Percentiles rank a stretch among this genome's conserved stretches.
Conservation (phyloP, 2,329 filamentous ascomycete species). For the Xylaria sp. region DNA sequence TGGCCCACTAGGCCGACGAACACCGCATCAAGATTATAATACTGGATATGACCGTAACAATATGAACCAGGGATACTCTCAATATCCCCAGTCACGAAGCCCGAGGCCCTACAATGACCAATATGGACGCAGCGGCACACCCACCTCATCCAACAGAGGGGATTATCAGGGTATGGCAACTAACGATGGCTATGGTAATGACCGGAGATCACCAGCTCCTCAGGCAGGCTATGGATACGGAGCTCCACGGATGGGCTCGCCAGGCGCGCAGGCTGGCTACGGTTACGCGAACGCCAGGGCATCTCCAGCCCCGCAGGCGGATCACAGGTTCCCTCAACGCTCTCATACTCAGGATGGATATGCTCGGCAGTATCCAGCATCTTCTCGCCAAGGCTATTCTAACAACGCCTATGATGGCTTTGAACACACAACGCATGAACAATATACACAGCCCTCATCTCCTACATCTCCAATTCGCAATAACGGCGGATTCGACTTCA, state of each 20-base stretch:
- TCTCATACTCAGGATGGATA: conserved; percentile 30
- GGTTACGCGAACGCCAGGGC: conserved; percentile 33
- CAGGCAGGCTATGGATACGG: conserved; percentile 36
- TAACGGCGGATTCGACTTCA: conserved; percentile 39
- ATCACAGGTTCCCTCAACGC: conserved; percentile 35
- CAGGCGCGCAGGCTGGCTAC: conserved; percentile 34
- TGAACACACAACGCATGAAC: conserved; percentile 10
- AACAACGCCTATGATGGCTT: conserved; percentile 12
- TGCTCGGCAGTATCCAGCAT: conserved; percentile 23
- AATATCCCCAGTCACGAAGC: conserved; percentile 48
- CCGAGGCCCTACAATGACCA: conserved; percentile 48
- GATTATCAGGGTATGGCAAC: conserved; percentile 39
- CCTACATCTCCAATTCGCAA: conserved; percentile 37
- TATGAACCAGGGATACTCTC: conserved; percentile 46
- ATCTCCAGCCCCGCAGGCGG: conserved; percentile 39
- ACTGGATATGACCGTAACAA: conserved; percentile 48
- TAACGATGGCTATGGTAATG: conserved; percentile 32
- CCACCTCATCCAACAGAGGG: conserved; percentile 39
- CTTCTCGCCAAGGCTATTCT: conserved; percentile 31
- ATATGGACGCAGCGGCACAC: conserved; percentile 43
- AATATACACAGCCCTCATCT: conserved; percentile 19
- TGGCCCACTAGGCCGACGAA: conserved; percentile 47
- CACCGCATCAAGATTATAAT: conserved; percentile 50
- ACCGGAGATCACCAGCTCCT: conserved; percentile 34
- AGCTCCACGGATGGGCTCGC: conserved; percentile 36